A percentile compares a stretch with the other conserved stretches of the same genome.
phyloP scores from a whole-genome alignment of 129 eudicot genomes.

The Dittrichia graveolens region DNA sequence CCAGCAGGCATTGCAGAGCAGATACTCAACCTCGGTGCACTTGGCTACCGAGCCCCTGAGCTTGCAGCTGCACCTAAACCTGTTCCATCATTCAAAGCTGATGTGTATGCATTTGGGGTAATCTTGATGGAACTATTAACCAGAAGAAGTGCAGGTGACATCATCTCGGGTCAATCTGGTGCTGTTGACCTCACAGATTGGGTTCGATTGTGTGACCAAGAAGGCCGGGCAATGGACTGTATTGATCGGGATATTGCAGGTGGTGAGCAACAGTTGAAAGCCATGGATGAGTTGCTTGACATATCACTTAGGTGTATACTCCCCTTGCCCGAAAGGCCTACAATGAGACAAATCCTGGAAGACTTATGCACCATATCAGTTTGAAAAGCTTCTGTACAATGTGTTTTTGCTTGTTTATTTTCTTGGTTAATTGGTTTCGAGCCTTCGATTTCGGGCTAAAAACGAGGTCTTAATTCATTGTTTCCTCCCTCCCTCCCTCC shows the following conservation, averaged over 20 bases:
- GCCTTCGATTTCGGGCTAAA: slow-evolving; percentile 38
- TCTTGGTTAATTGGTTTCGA: slow-evolving; percentile 41
- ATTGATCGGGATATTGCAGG: slow-evolving; percentile 82
- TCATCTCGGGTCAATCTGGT: slow-evolving; percentile 93
- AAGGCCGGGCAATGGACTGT: slow-evolving; percentile 91
- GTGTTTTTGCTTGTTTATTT: slow-evolving; percentile 39
- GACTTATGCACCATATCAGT: slow-evolving; percentile 71
- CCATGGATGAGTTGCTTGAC: slow-evolving; percentile 88
- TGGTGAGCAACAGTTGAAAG: slow-evolving; percentile 67
- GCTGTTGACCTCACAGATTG: slow-evolving; percentile 94
- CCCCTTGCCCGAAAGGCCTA: slow-evolving; percentile 91
- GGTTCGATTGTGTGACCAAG: slow-evolving; percentile 90
- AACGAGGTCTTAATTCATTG: slow-evolving; percentile 43
- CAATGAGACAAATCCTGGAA: slow-evolving; percentile 80
- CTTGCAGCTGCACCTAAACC: slow-evolving; percentile 76
- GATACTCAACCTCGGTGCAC: slow-evolving; percentile 92
- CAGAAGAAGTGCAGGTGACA: slow-evolving; percentile 96
- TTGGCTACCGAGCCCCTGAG: slow-evolving; percentile 95
- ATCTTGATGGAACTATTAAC: slow-evolving; percentile 93
- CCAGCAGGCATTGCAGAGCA: slow-evolving; percentile 92
- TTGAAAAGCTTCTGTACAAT: slow-evolving; percentile 53
- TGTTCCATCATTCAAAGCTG: slow-evolving; percentile 72
- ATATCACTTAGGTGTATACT: slow-evolving; percentile 88
- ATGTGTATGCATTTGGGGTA: slow-evolving; percentile 94
- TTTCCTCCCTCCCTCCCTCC: slow-evolving; percentile 27